These are phyloP conservation scores for Russula vinacea DNA, from an alignment of 768 basidiomycete genomes.

Conservation along the genomic window DNA sequence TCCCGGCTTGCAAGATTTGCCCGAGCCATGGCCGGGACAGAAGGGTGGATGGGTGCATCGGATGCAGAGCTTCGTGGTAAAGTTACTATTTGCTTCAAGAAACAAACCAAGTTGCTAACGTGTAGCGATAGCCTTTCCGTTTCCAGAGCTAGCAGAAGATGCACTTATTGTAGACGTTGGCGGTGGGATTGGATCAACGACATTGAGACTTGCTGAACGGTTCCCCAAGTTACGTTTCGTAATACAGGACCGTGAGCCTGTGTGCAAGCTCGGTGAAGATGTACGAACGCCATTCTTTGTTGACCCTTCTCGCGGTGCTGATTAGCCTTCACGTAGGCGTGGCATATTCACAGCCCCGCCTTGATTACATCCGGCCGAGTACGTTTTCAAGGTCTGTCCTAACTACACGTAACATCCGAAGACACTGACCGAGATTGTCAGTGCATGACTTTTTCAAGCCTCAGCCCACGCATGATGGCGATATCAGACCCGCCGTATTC, in stretches of 20 bases:
- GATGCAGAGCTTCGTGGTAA: slow-evolving; percentile 35
- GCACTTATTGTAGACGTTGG: slow-evolving; percentile 64
- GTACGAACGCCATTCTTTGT: slow-evolving; percentile 27
- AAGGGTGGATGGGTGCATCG: slow-evolving; percentile 61
- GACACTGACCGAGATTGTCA: slow-evolving; percentile 29
- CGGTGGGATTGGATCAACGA: slow-evolving; percentile 60
- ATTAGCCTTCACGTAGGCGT: slow-evolving; percentile 20
- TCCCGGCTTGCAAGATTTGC: slow-evolving; percentile 63
- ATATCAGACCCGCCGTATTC: slow-evolving; percentile 56
- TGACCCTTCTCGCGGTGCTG: neutral
- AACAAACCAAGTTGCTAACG: slow-evolving; percentile 12
- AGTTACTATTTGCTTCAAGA: slow-evolving; percentile 1
- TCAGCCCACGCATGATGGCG: slow-evolving; percentile 38
- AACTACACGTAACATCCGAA: neutral
- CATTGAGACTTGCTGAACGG: slow-evolving; percentile 43
- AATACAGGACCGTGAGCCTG: slow-evolving; percentile 59
- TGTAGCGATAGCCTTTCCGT: slow-evolving; percentile 50
- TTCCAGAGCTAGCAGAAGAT: slow-evolving; percentile 49
- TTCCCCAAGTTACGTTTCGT: slow-evolving; percentile 47
- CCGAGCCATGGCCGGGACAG: slow-evolving; percentile 71
- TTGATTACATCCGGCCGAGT: slow-evolving; percentile 29
- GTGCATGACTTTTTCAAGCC: slow-evolving; percentile 76
- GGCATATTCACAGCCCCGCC: slow-evolving; percentile 28
- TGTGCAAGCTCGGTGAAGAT: slow-evolving; percentile 48
- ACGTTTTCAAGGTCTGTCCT: slow-evolving; percentile 27